Evolutionary conservation across 2,329 filamentous ascomycete species (phyloP).

Genomic region (Bipolaris oryzae): DNA sequence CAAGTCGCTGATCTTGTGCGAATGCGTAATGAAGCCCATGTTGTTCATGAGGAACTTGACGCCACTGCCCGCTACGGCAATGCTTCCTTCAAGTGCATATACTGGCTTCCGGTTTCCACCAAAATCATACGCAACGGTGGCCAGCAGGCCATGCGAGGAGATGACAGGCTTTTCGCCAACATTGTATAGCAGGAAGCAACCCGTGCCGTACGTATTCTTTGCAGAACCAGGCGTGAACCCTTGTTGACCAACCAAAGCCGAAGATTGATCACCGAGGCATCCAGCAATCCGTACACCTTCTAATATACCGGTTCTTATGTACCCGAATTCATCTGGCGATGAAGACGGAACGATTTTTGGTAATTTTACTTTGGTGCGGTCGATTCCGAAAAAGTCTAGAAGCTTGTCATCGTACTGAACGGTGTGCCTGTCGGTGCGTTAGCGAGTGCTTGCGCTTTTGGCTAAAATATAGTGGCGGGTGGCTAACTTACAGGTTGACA

Average conservation of each 20-base stretch:
- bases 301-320: constrained; percentile 67
- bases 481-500: constrained; percentile 69
- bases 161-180: constrained; percentile 85
- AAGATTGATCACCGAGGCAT: constrained; percentile 85
- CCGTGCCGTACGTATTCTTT: constrained; percentile 91
- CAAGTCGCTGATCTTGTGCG: constrained; percentile 68
- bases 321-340: constrained; percentile 73
- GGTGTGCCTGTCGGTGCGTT: constrained; percentile 56
- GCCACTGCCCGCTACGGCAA: constrained; percentile 80
- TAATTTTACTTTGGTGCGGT: constrained; percentile 71
- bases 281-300: constrained; percentile 77
- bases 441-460: constrained; percentile 2
- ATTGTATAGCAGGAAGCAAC: constrained; percentile 89
- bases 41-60: constrained; percentile 73
- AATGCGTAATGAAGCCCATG: constrained; percentile 65
- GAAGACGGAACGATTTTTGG: constrained; percentile 87
- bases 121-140: constrained; percentile 88
- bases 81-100: constrained; percentile 83
- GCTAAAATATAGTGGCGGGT: not conserved
- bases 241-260: constrained; percentile 83
- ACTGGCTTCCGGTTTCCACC: constrained; percentile 68
- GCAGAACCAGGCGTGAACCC: constrained; percentile 81
- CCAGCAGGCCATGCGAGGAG: constrained; percentile 79
- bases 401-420: constrained; percentile 79
- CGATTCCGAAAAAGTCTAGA: constrained; percentile 79